Conservation (phyloP, 495 filamentous ascomycete species). For the Penicillium arizonense region DNA sequence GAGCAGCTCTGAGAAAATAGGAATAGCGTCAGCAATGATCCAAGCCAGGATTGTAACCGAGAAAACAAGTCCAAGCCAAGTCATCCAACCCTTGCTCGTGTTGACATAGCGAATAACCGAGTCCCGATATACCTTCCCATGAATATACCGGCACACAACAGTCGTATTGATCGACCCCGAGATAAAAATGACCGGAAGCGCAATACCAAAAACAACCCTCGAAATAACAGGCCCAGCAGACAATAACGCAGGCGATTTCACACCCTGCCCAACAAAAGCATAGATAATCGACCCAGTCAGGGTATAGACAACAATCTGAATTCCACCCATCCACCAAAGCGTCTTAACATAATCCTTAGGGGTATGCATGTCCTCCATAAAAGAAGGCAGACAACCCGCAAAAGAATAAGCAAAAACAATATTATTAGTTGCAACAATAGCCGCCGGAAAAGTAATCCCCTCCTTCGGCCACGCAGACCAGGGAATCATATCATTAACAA, state of each 20-base stretch:
- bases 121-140: constrained; percentile 52
- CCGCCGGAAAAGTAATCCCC: constrained; percentile 27
- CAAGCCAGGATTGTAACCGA: constrained; percentile 57
- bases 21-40: constrained; percentile 65
- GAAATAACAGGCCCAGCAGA: constrained; percentile 55
- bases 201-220: constrained; percentile 69
- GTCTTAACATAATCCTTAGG: constrained; percentile 60
- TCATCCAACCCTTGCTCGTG: constrained; percentile 51
- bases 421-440: constrained; percentile 61
- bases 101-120: constrained; percentile 54
- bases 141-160: constrained; percentile 58
- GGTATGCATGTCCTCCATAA: constrained; percentile 70
- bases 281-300: constrained; percentile 65
- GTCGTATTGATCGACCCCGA: constrained; percentile 61
- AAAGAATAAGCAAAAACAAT: constrained; percentile 64
- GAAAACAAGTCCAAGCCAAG: constrained; percentile 54
- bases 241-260: constrained; percentile 63
- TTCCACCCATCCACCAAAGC: constrained; percentile 53
- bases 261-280: constrained; percentile 60
- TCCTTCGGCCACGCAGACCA: constrained; percentile 34
- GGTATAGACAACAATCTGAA: constrained; percentile 64
- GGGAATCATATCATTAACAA: constrained; percentile 14
- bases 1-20: constrained; percentile 62
- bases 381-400: constrained; percentile 62
- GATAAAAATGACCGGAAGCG: constrained; percentile 68